Percentiles rank a stretch among this genome's conserved stretches.
These are phyloP conservation scores for Trichoderma orchidacearum DNA, from an alignment of 495 filamentous ascomycete species.

Conservation along the genomic window DNA sequence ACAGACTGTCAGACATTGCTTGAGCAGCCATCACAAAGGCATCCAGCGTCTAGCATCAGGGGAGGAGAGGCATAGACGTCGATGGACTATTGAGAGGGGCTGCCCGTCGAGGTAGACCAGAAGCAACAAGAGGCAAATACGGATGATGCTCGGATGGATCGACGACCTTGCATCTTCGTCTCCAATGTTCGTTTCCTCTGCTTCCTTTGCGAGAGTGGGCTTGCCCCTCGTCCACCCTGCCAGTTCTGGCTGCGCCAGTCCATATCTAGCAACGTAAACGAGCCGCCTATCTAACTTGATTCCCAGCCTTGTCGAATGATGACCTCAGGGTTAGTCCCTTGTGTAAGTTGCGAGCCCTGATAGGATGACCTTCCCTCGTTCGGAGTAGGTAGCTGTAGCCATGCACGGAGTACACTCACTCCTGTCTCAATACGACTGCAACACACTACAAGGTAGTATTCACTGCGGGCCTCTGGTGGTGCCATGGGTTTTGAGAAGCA, in stretches of 20 bases:
- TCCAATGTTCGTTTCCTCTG: background rate
- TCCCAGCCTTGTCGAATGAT: background rate
- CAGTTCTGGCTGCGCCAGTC: background rate
- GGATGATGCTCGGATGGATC: too few relatives aligned
- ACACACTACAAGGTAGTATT: too few relatives aligned
- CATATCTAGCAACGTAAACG: background rate
- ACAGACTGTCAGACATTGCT: too few relatives aligned
- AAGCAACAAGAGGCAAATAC: too few relatives aligned
- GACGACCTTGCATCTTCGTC: too few relatives aligned
- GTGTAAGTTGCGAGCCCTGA: background rate
- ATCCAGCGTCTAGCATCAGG: background rate
- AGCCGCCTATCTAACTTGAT: background rate
- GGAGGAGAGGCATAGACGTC: background rate
- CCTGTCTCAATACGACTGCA: too few relatives aligned
- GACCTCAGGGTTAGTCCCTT: background rate
- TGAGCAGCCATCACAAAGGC: background rate
- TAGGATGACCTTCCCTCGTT: background rate
- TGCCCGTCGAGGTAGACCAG: too few relatives aligned
- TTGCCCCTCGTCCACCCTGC: background rate
- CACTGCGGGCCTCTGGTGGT: too few relatives aligned
- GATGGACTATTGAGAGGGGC: too few relatives aligned
- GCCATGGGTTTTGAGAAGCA: too few relatives aligned
- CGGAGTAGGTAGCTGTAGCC: background rate
- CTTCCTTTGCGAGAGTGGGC: background rate
- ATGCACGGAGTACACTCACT: too few relatives aligned